Evolutionary conservation across 2,329 filamentous ascomycete species (phyloP).

Genomic region (Pseudogymnoascus sp.): DNA sequence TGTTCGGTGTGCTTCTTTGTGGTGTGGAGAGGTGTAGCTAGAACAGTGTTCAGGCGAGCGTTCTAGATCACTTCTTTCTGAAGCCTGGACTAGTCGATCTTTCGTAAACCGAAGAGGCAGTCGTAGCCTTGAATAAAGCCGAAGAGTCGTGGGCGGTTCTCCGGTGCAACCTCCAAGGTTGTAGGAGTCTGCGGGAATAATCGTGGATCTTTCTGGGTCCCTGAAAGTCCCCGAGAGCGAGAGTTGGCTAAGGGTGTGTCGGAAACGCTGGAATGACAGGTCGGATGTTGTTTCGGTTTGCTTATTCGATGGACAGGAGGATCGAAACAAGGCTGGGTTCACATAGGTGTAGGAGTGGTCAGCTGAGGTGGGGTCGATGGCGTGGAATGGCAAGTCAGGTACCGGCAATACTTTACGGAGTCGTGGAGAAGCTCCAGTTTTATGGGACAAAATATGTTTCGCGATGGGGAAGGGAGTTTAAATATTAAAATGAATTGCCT

Average conservation of each 20-base stretch:
- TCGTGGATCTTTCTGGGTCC: background rate
- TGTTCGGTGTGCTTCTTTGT: background rate
- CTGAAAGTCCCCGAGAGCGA: background rate
- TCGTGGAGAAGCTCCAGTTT: background rate
- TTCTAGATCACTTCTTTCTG: background rate
- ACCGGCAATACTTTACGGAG: background rate
- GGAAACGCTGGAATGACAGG: background rate
- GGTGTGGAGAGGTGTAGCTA: background rate
- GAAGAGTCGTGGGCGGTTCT: background rate
- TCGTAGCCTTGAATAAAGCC: background rate
- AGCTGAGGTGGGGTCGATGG: slow-evolving; percentile 5
- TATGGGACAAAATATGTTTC: background rate
- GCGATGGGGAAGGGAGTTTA: background rate
- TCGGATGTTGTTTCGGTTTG: background rate
- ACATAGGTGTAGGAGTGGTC: background rate
- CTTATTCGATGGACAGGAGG: background rate
- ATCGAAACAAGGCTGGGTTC: background rate
- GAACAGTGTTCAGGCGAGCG: background rate
- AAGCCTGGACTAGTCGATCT: background rate
- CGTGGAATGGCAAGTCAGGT: background rate
- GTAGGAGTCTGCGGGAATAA: background rate
- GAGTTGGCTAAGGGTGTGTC: background rate
- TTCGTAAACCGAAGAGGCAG: background rate
- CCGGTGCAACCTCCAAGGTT: background rate
- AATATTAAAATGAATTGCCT: background rate